phyloP scores from a whole-genome alignment of 768 basidiomycete genomes.

The Russula lepida region DNA sequence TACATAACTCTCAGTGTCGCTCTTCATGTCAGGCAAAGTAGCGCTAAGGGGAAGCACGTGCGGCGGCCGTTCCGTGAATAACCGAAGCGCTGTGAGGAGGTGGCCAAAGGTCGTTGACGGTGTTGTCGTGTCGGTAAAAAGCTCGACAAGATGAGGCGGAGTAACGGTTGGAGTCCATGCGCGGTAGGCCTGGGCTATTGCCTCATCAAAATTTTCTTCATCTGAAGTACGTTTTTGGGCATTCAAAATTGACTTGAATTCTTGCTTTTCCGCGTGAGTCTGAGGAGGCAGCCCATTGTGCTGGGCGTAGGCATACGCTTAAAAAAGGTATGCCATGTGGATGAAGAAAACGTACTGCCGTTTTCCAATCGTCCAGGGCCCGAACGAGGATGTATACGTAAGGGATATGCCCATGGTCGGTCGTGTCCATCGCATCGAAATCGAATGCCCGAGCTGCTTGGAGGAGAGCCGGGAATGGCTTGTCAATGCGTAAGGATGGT shows the following conservation, averaged over 20 bases:
- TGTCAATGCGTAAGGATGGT: constrained; percentile 76
- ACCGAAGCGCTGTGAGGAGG: constrained; percentile 56
- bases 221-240: constrained; percentile 65
- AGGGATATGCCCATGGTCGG: constrained; percentile 85
- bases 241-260: constrained; percentile 64
- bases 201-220: constrained; percentile 98
- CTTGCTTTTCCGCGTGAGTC: constrained; percentile 56
- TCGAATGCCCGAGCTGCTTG: constrained; percentile 66
- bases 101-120: constrained; percentile 24
- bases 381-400: constrained; percentile 85
- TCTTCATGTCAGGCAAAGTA: constrained; percentile 93
- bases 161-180: constrained; percentile 56
- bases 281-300: constrained; percentile 56
- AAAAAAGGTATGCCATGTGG: not conserved
- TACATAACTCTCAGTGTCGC: constrained; percentile 77
- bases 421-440: constrained; percentile 72
- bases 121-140: not conserved
- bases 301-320: constrained; percentile 29
- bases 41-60: constrained; percentile 75
- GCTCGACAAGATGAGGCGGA: constrained; percentile 17
- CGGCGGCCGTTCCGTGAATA: constrained; percentile 48
- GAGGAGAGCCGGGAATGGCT: constrained; percentile 76
- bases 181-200: constrained; percentile 78
- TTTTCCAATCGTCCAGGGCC: constrained; percentile 77
- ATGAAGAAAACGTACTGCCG: constrained; percentile 39